Evolutionary conservation across 1,139 yeast genomes (phyloP).

Genomic region (Arxiozyma slooffiae): DNA sequence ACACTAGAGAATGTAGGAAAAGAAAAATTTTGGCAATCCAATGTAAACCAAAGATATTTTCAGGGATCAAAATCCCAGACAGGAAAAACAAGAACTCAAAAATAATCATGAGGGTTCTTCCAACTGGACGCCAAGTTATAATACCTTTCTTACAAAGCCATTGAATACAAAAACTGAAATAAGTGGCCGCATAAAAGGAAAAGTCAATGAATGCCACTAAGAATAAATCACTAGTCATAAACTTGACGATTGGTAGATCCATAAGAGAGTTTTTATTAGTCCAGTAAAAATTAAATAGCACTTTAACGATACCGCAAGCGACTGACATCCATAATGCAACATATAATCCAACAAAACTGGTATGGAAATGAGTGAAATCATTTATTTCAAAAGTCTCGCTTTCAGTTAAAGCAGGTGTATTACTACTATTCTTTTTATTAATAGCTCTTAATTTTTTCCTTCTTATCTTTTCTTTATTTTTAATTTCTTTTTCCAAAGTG

Average conservation of each 20-base stretch:
- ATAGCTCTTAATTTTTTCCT: conserved; percentile 3
- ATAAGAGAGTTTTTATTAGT: conserved; percentile 31
- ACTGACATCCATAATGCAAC: conserved; percentile 61
- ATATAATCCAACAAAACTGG: conserved; percentile 51
- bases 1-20: conserved; percentile 67
- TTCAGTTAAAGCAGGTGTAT: neutral
- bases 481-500: conserved; percentile 21
- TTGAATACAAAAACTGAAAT: conserved; percentile 49
- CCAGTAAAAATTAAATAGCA: conserved; percentile 15
- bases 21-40: conserved; percentile 86
- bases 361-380: neutral
- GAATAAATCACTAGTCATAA: conserved; percentile 45
- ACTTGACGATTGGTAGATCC: conserved; percentile 37
- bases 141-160: conserved; percentile 34
- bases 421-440: neutral
- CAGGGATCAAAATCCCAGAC: conserved; percentile 42
- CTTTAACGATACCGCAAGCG: conserved; percentile 32
- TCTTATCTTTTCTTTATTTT: conserved; percentile 11
- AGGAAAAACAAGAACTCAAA: conserved; percentile 46
- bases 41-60: conserved; percentile 42
- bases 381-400: neutral
- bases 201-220: conserved; percentile 60
- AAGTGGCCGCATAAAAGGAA: conserved; percentile 54
- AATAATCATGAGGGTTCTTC: conserved; percentile 49
- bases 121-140: conserved; percentile 50